Base-by-base conservation (phyloP, 2,329 filamentous ascomycete genomes). In the Tolypocladium sp. region DNA sequence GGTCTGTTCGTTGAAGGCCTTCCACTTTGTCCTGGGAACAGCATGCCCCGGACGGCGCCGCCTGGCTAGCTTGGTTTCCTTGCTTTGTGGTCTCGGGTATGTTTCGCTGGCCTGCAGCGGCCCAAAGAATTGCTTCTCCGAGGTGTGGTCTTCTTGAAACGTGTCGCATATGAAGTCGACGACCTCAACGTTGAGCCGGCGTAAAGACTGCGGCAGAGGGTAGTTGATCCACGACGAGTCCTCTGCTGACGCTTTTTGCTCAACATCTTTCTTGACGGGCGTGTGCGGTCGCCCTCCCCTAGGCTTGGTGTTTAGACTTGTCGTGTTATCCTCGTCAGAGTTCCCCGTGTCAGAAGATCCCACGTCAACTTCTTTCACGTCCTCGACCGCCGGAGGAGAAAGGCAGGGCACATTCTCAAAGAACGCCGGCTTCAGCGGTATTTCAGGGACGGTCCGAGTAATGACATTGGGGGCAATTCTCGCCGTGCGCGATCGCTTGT, bases 161-260 rank as follows among this genome's bases (percentile, higher is more conserved):
- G 84, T 73, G 64, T 86, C 80, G 63, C 84, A 87, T 25, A 87
- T 74, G 62, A 87, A 81, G 58, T 86, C 79, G 40, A 88, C 75
- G 1, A 84, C 70, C 42, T 84, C 79, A 3, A 82, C 73, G 59
- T 80, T 79, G 3, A 89, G 73, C 3, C 71, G 73, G 0, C 77
- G 77, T 10, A 89, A 65, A 5, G 83, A 79, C 65, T 89, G 85
- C 0, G 86, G 85, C 3, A 83, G 72, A 27, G 78, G 65, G 22
- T 61, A 70, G 42, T 65, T 59, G n/a, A 65, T 46, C 57, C 61
- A 63, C 3, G 59, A 56, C 3, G 41, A 55, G 38, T 63, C 37
- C 25, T 65, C 63, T 25, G 77, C 69, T 6, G 69, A 58, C 20
- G 70, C 62, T 9, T 67, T 62, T 35, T 68, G 62, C 25, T 62